Base-by-base conservation (phyloP, 371 early-diverging fungal species). In the Mortierella sp. region DNA sequence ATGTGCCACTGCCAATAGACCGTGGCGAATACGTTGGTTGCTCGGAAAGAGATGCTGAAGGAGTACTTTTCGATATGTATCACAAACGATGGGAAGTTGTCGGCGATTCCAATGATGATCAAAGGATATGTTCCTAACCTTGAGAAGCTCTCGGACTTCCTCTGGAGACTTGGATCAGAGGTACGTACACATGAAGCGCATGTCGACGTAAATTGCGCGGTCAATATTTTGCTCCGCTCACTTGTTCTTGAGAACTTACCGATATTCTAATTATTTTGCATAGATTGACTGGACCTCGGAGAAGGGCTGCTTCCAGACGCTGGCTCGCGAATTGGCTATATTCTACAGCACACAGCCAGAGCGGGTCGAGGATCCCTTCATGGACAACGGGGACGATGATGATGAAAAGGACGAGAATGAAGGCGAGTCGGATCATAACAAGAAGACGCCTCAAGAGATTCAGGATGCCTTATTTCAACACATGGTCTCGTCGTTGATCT, bases 211-310 rank as follows among this genome's bases (percentile, higher is more conserved):
- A 46, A 19, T 37, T 54, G n/a, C 2, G 9, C 1, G 21, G 10
- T 0, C 1, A 24, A 37, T 37, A 67, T 37, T 67, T 67, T 67
- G 43, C 2, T 40, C 67, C 67, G 43, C 67, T 19, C 6, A 21
- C 37, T 24, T 67, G 9, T 3, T 10, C 34, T 75, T 67, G 50
- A 53, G 13, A 24, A 48, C 34, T 37, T 13, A 34, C 16, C 31
- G 8, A 21, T 44, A 1, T 5, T 14, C 6, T 14, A 3, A 11
- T 28, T 43, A 43, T 57, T 13, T 44, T 37, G 6, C 34, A 3
- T 75, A 95, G 93, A 95, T 97, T 40, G 90, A 97, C 76, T 98
- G 97, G 98, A 91, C 91, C 8, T 87, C 87, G 0, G 98, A 98
- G 83, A 92, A 94, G 80, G 83, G 81, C 24, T 98, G 98, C 75